phyloP scores from a whole-genome alignment of 768 basidiomycete genomes.

The Tremella fuciformis region DNA sequence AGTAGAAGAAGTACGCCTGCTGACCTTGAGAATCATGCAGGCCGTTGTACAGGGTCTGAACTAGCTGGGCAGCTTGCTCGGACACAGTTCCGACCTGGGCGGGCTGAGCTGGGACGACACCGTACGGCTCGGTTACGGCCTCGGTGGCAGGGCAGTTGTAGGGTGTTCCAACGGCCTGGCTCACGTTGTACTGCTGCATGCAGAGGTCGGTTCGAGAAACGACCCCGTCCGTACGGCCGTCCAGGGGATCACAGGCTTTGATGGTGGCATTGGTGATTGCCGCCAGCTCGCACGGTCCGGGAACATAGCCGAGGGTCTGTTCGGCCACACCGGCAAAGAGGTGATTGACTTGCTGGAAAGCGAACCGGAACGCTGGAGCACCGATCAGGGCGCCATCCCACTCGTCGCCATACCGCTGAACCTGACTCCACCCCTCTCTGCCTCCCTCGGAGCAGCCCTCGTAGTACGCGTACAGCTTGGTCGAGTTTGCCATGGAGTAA shows the following conservation, averaged over 20 bases:
- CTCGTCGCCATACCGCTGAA: constrained; percentile 15
- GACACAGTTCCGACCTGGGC: constrained; percentile 5
- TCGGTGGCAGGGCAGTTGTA: constrained; percentile 13
- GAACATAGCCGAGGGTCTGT: constrained; percentile 9
- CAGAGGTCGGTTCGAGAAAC: constrained; percentile 21
- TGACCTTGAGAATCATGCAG: constrained; percentile 5
- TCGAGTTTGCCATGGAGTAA: constrained; percentile 2
- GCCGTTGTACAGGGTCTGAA: constrained; percentile 8
- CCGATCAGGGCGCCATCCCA: constrained; percentile 17
- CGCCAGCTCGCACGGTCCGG: constrained; percentile 11
- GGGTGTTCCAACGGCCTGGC: constrained; percentile 4
- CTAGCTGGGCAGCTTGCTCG: not conserved
- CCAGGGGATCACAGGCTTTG: constrained; percentile 16
- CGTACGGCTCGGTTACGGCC: too few relatives aligned
- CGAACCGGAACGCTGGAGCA: constrained; percentile 19
- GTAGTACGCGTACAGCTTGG: constrained; percentile 16
- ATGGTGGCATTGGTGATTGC: constrained; percentile 16
- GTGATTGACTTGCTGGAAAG: constrained; percentile 15
- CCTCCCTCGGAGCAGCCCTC: constrained; percentile 21
- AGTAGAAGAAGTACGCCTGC: constrained; percentile 6
- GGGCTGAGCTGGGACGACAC: not conserved
- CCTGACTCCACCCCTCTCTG: constrained; percentile 14
- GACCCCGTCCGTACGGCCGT: constrained; percentile 19
- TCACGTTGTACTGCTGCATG: constrained; percentile 10
- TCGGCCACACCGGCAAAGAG: not conserved